Evolutionary conservation across 129 eudicot species (phyloP), one percentile per base, ranked within the genome.

Genomic region (Lactuca sativa): DNA sequence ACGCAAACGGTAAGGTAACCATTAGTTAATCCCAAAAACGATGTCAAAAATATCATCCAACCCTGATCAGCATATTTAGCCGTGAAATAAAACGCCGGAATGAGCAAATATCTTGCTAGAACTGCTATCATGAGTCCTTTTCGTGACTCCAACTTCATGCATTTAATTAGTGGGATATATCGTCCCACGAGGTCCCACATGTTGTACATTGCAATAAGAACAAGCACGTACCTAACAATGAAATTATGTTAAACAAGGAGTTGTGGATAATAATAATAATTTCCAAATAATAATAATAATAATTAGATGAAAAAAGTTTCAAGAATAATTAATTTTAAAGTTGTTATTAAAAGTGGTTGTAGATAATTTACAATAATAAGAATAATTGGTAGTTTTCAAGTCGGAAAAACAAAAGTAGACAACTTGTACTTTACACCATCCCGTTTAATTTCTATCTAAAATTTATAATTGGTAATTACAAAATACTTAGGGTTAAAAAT

Each of bases 1-100:
- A 78, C 78, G 12, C 86, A 82, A 18, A 78, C 78, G n/a, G 83
- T 82, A 11, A 78, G 72, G 81, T 82, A 78, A 59, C 86, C 86
- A 14, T 74, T 77, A 7, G 86, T 5, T 55, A 82, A 61, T 58
- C 86, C 83, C 66, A 82, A 74, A 71, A 78, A 65, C 15, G 86
- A 82, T 3, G 83, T 82, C 15, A 82, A 73, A 52, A 78, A 16
- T 44, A 82, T 78, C 86, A 82, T 82, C 78, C 75, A 82, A 14
- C 81, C 83, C 9, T 78, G 86, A 70, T 66, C 78, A 18, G 78
- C 83, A 31, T 82, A 82, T 55, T 78, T 78, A 74, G 81, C 83
- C 4, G 78, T 74, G 56, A 82, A 82, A 75, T 82, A 82, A 68
- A 82, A 82, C 4, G 86, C 78, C 0, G 83, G 83, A 18, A 82